Evolutionary conservation across 2,329 filamentous ascomycete species (phyloP).

Genomic region (Beauveria sp.): DNA sequence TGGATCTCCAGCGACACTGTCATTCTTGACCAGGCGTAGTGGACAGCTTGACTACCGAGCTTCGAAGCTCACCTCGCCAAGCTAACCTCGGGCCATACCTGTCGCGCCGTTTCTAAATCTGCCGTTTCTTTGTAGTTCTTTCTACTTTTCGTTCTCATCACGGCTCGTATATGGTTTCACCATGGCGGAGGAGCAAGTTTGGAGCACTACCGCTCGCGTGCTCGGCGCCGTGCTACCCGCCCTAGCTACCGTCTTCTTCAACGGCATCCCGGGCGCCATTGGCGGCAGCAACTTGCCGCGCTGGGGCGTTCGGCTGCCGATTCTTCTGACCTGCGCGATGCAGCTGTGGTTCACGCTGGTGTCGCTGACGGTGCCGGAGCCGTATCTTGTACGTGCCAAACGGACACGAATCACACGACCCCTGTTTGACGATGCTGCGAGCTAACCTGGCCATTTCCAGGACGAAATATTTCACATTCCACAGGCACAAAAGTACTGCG

Average conservation of each 20-base stretch:
- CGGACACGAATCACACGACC: not conserved
- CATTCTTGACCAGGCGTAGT: not conserved
- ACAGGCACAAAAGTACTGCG: conserved; percentile 83
- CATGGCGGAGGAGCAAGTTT: conserved; percentile 3
- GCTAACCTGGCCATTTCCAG: conserved; percentile 31
- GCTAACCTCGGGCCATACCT: not conserved
- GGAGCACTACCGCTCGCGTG: not conserved
- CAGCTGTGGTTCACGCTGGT: conserved; percentile 32
- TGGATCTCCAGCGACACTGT: conserved; percentile 5
- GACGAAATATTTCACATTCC: conserved; percentile 86
- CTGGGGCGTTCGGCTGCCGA: conserved; percentile 10
- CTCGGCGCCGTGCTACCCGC: conserved; percentile 6
- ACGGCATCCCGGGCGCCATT: conserved; percentile 1
- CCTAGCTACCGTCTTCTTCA: conserved; percentile 8
- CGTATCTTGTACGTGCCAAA: conserved; percentile 41
- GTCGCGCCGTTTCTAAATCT: not conserved
- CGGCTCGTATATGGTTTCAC: not conserved
- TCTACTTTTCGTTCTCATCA: not conserved
- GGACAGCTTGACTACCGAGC: not conserved
- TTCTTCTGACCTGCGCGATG: conserved; percentile 5
- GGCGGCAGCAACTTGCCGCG: conserved; percentile 10
- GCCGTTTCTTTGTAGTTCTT: not conserved
- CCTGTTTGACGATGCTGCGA: not conserved
- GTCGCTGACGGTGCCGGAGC: conserved; percentile 35
- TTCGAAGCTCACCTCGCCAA: not conserved